Base-by-base conservation (phyloP, 1,284 basidiomycete species). In the Ustilago bromivora region DNA sequence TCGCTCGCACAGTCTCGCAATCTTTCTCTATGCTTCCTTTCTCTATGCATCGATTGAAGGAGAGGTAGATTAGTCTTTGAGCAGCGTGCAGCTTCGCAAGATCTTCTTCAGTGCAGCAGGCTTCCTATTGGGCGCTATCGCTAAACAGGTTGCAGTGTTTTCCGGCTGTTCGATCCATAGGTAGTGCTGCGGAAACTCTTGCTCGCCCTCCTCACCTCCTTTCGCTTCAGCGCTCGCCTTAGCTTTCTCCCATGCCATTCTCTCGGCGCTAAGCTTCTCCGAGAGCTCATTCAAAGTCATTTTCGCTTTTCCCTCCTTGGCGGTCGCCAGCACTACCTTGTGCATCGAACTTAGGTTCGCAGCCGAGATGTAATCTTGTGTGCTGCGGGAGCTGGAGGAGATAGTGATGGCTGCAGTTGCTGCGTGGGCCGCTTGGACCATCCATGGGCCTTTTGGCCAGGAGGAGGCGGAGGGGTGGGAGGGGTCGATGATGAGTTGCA, bases 141-240 rank as follows among this genome's bases (percentile, higher is more conserved):
- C 89, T 38, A 90, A 81, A 71, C 89, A 90, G 1, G 90, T 89
- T 2, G 89, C 87, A 1, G 87, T 71, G 65, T 89, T 87, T 84
- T 90, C 90, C 0, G 89, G 89, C 71, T 89, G 88, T 77, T 90
- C 90, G 40, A 88, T 86, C 90, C 90, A 90, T 12, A 90, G 78
- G 59, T 89, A 87, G 67, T 90, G 87, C 13, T 57, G 35, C 6
- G 84, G 84, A 35, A 86, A 79, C 55, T 69, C 70, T 10, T 78
- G 77, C 28, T 58, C 62, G 2, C 46, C 61, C 1, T 60, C 52
- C 9, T 55, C 58, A 3, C 23, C 53, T 19, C 32, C 35, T 3
- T 54, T 52, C 10, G 2, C 46, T 41, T 32, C 23, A 19, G 8
- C 15, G 6, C 17, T 17, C 28, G 10, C 34, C 32, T 23, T 12